Percentiles rank a stretch among this genome's conserved stretches.
phyloP scores from a whole-genome alignment of 257 asterid species.

The Anisodus acutangulus region DNA sequence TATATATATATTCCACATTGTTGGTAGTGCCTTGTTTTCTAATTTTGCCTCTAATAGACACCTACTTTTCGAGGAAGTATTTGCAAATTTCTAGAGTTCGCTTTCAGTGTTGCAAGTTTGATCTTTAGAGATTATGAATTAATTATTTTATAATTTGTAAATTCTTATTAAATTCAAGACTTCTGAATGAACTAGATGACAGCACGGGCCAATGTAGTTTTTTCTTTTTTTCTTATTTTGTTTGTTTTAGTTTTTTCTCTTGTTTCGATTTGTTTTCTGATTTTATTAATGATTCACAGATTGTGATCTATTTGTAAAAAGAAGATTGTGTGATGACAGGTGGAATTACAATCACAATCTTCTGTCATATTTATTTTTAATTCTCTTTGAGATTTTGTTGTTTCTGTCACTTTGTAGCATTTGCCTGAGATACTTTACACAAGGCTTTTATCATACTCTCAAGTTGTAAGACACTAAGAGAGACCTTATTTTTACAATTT shows the following conservation, averaged over 20 bases:
- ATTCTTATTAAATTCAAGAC: neutral
- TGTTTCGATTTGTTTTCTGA: too few relatives aligned
- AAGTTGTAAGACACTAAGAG: too few relatives aligned
- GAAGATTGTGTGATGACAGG: too few relatives aligned
- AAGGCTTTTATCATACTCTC: too few relatives aligned
- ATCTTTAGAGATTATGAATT: neutral
- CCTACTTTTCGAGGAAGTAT: neutral
- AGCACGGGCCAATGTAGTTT: too few relatives aligned
- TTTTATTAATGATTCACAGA: too few relatives aligned
- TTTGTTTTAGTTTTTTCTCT: too few relatives aligned
- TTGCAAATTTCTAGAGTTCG: neutral
- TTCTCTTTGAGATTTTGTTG: neutral
- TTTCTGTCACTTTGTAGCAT: neutral
- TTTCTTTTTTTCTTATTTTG: too few relatives aligned
- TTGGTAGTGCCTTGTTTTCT: neutral
- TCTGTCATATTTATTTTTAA: neutral
- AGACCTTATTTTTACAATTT: neutral
- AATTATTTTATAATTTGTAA: too few relatives aligned
- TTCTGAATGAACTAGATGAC: too few relatives aligned
- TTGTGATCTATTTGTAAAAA: too few relatives aligned
- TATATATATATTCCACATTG: neutral
- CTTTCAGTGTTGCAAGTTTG: neutral
- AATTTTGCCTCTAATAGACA: neutral
- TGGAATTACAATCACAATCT: neutral
- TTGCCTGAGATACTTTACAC: neutral